Evolutionary conservation across 148 eudicot species (phyloP).

Genomic region (Limonium bicolor): DNA sequence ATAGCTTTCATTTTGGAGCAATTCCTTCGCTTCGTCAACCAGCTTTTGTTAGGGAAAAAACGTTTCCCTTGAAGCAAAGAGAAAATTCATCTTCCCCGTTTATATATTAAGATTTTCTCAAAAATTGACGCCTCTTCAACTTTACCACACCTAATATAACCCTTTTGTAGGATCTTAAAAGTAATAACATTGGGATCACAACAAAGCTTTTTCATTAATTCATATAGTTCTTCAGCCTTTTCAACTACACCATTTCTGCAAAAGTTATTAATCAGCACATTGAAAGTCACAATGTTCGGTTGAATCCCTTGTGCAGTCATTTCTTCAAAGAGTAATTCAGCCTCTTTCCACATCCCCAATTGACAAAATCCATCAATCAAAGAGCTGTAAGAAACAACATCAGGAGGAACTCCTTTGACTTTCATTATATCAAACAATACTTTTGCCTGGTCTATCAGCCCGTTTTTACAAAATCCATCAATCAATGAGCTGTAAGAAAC

Average conservation of each 20-base stretch:
- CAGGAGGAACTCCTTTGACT: not conserved
- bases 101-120: no score
- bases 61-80: no score
- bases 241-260: slow-evolving; percentile 10
- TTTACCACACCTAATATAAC: slow-evolving; percentile 1
- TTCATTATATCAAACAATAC: slow-evolving; percentile 2
- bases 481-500: not conserved
- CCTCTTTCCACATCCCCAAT: slow-evolving; percentile 10
- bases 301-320: slow-evolving; percentile 3
- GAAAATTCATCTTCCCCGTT: no score
- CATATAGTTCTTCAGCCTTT: slow-evolving; percentile 7
- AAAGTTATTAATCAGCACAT: slow-evolving; percentile 9
- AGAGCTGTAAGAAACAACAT: not conserved
- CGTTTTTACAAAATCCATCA: slow-evolving; percentile 10
- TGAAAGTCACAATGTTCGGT: slow-evolving; percentile 8
- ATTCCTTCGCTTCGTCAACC: no score
- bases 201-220: slow-evolving; percentile 14
- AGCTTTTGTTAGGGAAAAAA: no score
- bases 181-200: slow-evolving; percentile 9
- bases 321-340: slow-evolving; percentile 6
- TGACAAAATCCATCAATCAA: slow-evolving; percentile 13
- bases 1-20: no score
- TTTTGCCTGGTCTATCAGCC: slow-evolving; percentile 3
- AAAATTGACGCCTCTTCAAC: slow-evolving; percentile 18
- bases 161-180: slow-evolving; percentile 7